Percentiles rank a stretch among this genome's conserved stretches.
Evolutionary conservation across 164 flowering plant genomes (phyloP).

Genomic region (Macadamia integrifolia): DNA sequence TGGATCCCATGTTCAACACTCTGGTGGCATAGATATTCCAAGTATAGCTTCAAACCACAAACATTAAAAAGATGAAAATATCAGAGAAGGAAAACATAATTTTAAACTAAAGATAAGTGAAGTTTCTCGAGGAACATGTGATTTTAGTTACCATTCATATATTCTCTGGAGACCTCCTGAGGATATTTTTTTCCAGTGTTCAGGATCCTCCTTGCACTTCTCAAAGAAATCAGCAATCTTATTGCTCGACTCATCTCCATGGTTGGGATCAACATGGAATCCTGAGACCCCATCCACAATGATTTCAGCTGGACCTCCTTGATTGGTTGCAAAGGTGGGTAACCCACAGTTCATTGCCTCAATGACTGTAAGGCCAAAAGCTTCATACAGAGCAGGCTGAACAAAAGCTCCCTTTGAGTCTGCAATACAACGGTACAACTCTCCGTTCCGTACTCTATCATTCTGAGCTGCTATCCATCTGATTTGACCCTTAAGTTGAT

Average conservation of each 20-base stretch:
- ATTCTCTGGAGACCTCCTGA: conserved; percentile 63
- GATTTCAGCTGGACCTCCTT: conserved; percentile 97
- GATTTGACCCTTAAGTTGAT: conserved; percentile 71
- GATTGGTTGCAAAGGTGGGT: conserved; percentile 88
- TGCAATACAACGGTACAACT: conserved; percentile 80
- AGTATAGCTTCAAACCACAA: conserved; percentile 64
- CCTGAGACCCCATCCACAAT: conserved; percentile 88
- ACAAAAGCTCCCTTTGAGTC: conserved; percentile 92
- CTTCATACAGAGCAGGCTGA: conserved; percentile 92
- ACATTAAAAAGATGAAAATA: background rate
- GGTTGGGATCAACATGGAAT: conserved; percentile 74
- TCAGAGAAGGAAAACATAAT: background rate
- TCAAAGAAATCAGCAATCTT: conserved; percentile 86
- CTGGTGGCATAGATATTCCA: conserved; percentile 97
- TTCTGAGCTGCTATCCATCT: conserved; percentile 97
- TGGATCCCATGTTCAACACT: conserved; percentile 82
- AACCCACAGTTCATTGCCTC: conserved; percentile 97
- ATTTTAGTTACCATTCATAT: conserved; percentile 56
- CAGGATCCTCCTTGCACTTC: conserved; percentile 61
- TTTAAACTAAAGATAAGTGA: background rate
- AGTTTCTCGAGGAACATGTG: background rate
- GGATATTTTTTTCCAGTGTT: conserved; percentile 63
- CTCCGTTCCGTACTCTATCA: conserved; percentile 71
- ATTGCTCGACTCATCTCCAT: conserved; percentile 74
- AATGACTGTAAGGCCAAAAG: conserved; percentile 88